Percentiles rank a stretch among this genome's conserved stretches.
phyloP scores from a whole-genome alignment of 2,329 filamentous ascomycete genomes.

The Neurospora sp. region DNA sequence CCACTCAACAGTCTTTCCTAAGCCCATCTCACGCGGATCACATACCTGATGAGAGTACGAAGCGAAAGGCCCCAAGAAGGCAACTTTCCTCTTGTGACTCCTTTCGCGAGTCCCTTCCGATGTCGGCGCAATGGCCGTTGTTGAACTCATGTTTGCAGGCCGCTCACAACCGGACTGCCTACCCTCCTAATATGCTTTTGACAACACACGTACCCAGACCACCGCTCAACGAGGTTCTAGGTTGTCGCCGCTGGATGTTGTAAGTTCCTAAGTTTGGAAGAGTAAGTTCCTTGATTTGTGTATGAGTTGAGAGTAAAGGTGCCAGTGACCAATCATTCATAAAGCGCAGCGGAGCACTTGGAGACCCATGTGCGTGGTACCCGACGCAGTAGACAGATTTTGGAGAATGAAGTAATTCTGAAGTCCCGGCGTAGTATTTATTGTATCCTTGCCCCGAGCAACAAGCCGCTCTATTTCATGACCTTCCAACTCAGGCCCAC shows the following conservation, averaged over 20 bases:
- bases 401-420: not conserved
- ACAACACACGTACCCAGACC: not conserved
- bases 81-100: constrained; percentile 9
- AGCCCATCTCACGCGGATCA: not conserved
- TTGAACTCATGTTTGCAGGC: not conserved
- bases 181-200: not conserved
- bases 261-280: not conserved
- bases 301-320: not conserved
- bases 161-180: not conserved
- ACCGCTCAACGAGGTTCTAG: not conserved
- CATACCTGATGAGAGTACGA: constrained; percentile 21
- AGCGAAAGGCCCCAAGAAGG: constrained; percentile 18
- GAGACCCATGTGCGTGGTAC: not conserved
- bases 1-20: not conserved
- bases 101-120: not conserved
- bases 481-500: not conserved
- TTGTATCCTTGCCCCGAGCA: not conserved
- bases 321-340: not conserved
- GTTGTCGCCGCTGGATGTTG: not conserved
- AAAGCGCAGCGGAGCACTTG: not conserved
- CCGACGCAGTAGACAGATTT: not conserved
- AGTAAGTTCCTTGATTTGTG: not conserved
- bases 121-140: not conserved
- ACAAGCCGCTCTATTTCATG: not conserved
- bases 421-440: not conserved